Conservation (phyloP, 805 yeast genomes). For the Saccharomycopsis babjevae region DNA sequence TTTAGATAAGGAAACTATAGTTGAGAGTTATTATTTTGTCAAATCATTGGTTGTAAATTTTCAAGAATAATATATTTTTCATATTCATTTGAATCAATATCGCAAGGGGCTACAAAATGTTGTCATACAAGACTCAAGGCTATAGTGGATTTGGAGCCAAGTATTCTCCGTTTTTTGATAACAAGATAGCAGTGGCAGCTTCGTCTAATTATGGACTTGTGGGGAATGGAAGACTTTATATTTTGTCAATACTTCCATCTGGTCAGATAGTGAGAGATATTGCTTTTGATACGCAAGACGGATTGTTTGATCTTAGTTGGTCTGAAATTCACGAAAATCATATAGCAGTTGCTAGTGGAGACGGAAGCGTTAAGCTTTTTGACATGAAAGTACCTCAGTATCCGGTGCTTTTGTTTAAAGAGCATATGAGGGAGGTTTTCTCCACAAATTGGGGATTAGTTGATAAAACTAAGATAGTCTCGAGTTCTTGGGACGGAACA, state of each 20-base stretch:
- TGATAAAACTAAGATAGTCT: constrained; percentile 56
- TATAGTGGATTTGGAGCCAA: constrained; percentile 80
- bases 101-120: constrained; percentile 34
- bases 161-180: constrained; percentile 88
- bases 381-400: constrained; percentile 58
- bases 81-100: too few relatives aligned
- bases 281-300: constrained; percentile 85
- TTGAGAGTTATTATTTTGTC: too few relatives aligned
- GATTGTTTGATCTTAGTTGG: constrained; percentile 83
- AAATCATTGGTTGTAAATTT: too few relatives aligned
- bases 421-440: constrained; percentile 69
- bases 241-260: constrained; percentile 54
- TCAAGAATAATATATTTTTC: too few relatives aligned
- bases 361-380: constrained; percentile 76
- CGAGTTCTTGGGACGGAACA: constrained; percentile 89
- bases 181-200: constrained; percentile 79
- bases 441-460: constrained; percentile 65
- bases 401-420: constrained; percentile 67
- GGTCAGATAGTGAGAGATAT: constrained; percentile 51
- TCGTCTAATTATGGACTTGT: constrained; percentile 90
- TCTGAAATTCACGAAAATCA: constrained; percentile 87
- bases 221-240: constrained; percentile 78
- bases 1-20: too few relatives aligned
- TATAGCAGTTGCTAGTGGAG: constrained; percentile 74
- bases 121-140: constrained; percentile 63